A percentile compares a stretch with the other conserved stretches of the same genome.
Conservation (phyloP, 2,329 filamentous ascomycete species). For the Canariomyces notabilis region DNA sequence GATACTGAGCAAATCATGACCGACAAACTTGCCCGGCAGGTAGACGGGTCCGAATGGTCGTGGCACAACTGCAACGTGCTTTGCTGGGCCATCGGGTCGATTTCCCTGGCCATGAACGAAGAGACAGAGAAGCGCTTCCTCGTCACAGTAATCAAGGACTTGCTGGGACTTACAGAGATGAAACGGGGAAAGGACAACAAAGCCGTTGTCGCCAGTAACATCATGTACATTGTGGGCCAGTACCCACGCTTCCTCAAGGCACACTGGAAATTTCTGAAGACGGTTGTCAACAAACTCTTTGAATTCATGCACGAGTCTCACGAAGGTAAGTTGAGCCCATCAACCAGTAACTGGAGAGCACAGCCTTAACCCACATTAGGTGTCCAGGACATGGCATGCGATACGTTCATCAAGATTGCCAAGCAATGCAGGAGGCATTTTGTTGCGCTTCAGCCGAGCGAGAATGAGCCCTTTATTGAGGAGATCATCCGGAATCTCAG, state of each 20-base stretch:
- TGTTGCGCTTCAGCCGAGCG: conserved; percentile 89
- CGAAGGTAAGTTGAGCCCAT: conserved; percentile 58
- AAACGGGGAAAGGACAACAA: conserved; percentile 99
- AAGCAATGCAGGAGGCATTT: conserved; percentile 98
- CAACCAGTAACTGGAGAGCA: not conserved
- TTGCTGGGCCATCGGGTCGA: conserved; percentile 98
- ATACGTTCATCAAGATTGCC: conserved; percentile 99
- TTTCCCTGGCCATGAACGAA: conserved; percentile 98
- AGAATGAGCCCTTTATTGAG: conserved; percentile 94
- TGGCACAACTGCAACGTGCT: conserved; percentile 99
- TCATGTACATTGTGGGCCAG: conserved; percentile 99
- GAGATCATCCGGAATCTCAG: conserved; percentile 95
- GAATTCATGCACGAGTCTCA: conserved; percentile 99
- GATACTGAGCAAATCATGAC: conserved; percentile 99
- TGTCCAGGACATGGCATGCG: conserved; percentile 99
- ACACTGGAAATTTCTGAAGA: conserved; percentile 99
- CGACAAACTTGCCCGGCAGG: conserved; percentile 91
- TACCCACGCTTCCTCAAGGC: conserved; percentile 98
- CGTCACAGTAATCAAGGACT: conserved; percentile 97
- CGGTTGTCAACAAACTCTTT: conserved; percentile 98
- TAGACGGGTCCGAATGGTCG: conserved; percentile 94
- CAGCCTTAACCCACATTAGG: conserved; percentile 41
- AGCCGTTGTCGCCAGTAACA: conserved; percentile 96
- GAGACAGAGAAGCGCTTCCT: conserved; percentile 98
- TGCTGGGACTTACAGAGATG: conserved; percentile 95